These are phyloP conservation scores for Trichophyton verrucosum DNA, from an alignment of 2,329 filamentous ascomycete genomes.

Conservation along the genomic window DNA sequence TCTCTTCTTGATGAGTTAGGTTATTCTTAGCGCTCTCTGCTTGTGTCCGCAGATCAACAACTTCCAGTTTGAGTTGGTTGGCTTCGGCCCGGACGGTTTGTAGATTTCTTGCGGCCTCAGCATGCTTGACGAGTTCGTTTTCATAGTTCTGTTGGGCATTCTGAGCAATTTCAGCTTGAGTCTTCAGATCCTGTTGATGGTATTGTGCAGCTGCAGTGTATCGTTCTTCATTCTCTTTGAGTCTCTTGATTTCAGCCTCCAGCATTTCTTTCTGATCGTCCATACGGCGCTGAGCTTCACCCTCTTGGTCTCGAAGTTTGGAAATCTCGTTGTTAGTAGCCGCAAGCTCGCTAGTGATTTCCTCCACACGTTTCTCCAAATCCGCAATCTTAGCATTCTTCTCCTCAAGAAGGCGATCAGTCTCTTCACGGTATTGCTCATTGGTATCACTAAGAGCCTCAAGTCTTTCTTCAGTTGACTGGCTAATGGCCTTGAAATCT, in stretches of 20 bases:
- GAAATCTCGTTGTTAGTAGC: constrained; percentile 74
- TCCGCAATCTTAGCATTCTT: constrained; percentile 72
- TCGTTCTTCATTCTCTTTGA: constrained; percentile 74
- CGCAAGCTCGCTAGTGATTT: constrained; percentile 68
- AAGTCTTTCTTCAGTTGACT: constrained; percentile 75
- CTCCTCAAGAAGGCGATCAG: constrained; percentile 59
- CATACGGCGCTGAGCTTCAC: constrained; percentile 55
- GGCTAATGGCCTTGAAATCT: constrained; percentile 78
- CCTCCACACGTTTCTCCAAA: constrained; percentile 69
- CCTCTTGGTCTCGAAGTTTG: constrained; percentile 64
- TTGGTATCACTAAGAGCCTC: constrained; percentile 66
- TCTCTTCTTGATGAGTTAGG: constrained; percentile 67
- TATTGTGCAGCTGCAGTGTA: constrained; percentile 68
- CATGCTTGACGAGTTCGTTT: constrained; percentile 84
- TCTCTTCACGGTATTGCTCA: constrained; percentile 79
- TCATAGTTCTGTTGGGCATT: constrained; percentile 94
- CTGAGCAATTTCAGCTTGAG: constrained; percentile 84
- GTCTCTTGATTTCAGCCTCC: constrained; percentile 63
- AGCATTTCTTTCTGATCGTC: constrained; percentile 73
- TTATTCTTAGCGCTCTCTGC: constrained; percentile 74
- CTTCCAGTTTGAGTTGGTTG: constrained; percentile 68
- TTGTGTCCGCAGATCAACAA: constrained; percentile 62
- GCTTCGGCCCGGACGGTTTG: constrained; percentile 67
- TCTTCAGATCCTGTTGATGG: constrained; percentile 81
- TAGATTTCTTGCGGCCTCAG: constrained; percentile 78